Evolutionary conservation across 2,329 filamentous ascomycete genomes (phyloP), one percentile per base, ranked within the genome.

Genomic region (Nothopassalora personata): DNA sequence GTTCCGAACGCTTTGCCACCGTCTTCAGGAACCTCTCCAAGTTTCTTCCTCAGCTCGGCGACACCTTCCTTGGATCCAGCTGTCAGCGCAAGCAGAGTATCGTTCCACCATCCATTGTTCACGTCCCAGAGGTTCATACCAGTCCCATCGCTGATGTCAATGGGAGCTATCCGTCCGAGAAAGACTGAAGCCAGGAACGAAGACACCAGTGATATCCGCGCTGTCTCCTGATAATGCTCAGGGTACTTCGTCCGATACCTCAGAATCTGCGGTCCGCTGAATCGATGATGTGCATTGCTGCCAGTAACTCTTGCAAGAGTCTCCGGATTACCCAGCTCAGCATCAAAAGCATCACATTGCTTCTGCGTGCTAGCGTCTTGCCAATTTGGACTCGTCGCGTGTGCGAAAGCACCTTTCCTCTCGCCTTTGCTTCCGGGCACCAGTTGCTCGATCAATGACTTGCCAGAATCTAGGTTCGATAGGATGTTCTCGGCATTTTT

Each of bases 61-160:
- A 86, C 80, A 1, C 82, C 85, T 54, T 82, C 81, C 28, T 71
- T 65, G 45, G 81, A 75, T 47, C 88, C 90, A 4, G 89, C 90
- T 19, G 89, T 84, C 11, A 96, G 85, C 43, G 83, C 80, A 18
- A 99, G 83, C 0, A 97, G 83, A 18, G 83, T 77, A 58, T 91
- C 84, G 65, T 88, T 86, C 86, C 91, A 97, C 19, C 76, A 73
- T 64, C 89, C 85, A 19, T 82, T 80, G 63, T 85, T 79, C 64
- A 97, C 91, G 70, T 97, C 91, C 91, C 91, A 97, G 6, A 99
- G 80, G 73, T 97, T 96, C 88, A 96, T 96, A 56, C 94, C 94
- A 69, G 91, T 96, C 27, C 93, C 92, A 76, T 99, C 94, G 69
- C 89, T 88, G 67, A 96, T 92, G 73, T 99, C 94, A 66, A 97